phyloP scores from a whole-genome alignment of 2,329 filamentous ascomycete genomes.

The Xylariales sp. region DNA sequence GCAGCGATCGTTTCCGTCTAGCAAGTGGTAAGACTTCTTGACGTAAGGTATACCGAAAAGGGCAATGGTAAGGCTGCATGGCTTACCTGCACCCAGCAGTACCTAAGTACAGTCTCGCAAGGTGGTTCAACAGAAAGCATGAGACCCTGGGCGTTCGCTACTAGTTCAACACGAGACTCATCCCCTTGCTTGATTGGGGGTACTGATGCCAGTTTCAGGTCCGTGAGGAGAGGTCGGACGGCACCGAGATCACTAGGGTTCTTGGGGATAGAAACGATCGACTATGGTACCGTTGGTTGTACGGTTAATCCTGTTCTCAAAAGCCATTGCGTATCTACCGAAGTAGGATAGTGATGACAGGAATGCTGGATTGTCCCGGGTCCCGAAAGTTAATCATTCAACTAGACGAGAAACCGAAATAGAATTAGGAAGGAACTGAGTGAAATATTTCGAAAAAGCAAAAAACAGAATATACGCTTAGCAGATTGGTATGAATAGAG shows the following conservation, averaged over 20 bases:
- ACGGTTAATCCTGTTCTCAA: too few species aligned
- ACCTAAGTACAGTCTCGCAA: slow-evolving; percentile 42
- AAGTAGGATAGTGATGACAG: too few species aligned
- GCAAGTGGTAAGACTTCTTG: background rate
- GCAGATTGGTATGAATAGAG: too few species aligned
- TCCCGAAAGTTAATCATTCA: too few species aligned
- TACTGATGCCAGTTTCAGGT: background rate
- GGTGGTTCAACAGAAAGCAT: slow-evolving; percentile 38
- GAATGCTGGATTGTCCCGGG: too few species aligned
- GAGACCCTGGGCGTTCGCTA: slow-evolving; percentile 28
- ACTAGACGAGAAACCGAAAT: too few species aligned
- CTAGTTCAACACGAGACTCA: slow-evolving; percentile 24
- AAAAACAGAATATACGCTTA: too few species aligned
- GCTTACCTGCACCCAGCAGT: slow-evolving; percentile 36
- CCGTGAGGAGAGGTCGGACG: background rate
- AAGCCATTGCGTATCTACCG: too few species aligned
- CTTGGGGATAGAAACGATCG: background rate
- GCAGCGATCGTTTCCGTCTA: slow-evolving; percentile 2
- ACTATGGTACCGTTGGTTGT: too few species aligned
- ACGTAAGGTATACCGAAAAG: background rate
- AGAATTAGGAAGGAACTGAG: too few species aligned
- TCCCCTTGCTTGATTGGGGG: background rate
- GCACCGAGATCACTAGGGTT: slow-evolving; percentile 1
- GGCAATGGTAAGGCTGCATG: background rate
- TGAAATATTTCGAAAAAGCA: too few species aligned